A percentile compares a stretch with the other conserved stretches of the same genome.
phyloP scores from a whole-genome alignment of 768 basidiomycete species.

The Boletus vermiculosoides region DNA sequence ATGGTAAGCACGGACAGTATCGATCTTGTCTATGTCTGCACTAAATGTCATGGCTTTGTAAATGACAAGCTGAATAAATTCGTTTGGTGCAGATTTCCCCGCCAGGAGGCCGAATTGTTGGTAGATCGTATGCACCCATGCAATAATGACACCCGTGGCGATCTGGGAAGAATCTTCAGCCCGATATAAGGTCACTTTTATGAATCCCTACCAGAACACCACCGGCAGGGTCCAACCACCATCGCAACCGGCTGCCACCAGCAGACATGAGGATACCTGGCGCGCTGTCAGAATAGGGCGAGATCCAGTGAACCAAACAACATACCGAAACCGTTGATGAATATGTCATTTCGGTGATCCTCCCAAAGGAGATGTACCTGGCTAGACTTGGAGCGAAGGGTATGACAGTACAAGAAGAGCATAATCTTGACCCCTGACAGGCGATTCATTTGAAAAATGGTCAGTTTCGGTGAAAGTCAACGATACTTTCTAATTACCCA shows the following conservation, averaged over 20 bases:
- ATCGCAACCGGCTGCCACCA: slow-evolving; percentile 73
- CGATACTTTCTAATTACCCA: slow-evolving; percentile 42
- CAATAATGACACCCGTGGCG: slow-evolving; percentile 69
- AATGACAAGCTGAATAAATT: slow-evolving; percentile 86
- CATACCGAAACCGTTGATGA: slow-evolving; percentile 75
- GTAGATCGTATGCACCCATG: slow-evolving; percentile 78
- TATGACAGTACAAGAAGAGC: slow-evolving; percentile 84
- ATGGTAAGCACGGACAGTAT: slow-evolving; percentile 93
- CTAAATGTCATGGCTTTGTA: slow-evolving; percentile 91
- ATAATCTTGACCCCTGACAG: slow-evolving; percentile 71
- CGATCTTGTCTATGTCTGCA: slow-evolving; percentile 80
- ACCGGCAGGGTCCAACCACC: slow-evolving; percentile 85
- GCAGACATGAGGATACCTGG: slow-evolving; percentile 80
- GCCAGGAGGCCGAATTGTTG: slow-evolving; percentile 83
- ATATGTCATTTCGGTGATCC: slow-evolving; percentile 93
- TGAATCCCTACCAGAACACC: slow-evolving; percentile 59
- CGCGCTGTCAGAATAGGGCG: not conserved
- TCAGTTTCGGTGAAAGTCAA: not conserved
- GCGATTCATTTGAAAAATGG: not conserved
- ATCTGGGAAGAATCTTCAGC: slow-evolving; percentile 47
- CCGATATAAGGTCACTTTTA: not conserved
- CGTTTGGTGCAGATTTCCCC: slow-evolving; percentile 88
- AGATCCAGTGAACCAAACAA: not conserved
- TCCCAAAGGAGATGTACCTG: slow-evolving; percentile 97
- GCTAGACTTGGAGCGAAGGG: slow-evolving; percentile 76